A percentile compares a stretch with the other conserved stretches of the same genome.
These are phyloP conservation scores for Argentina anserina DNA, from an alignment of 306 rosid genomes.

Conservation along the genomic window DNA sequence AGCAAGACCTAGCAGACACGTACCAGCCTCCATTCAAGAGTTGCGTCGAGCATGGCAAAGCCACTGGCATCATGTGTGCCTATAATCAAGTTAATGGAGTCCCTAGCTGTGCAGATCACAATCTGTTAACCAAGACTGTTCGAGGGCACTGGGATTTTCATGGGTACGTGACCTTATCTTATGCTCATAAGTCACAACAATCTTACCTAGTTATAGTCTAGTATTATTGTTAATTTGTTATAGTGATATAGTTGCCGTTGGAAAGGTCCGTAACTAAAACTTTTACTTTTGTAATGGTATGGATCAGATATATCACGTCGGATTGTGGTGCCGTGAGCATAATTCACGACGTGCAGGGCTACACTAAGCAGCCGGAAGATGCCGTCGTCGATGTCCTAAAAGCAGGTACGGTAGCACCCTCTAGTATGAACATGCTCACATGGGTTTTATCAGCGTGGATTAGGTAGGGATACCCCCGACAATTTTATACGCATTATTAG, in stretches of 20 bases:
- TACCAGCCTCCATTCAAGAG: constrained; percentile 87
- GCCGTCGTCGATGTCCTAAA: constrained; percentile 71
- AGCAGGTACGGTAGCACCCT: constrained; percentile 53
- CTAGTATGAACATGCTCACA: neutral
- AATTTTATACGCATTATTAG: neutral
- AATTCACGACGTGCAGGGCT: constrained; percentile 47
- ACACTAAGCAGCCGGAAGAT: constrained; percentile 67
- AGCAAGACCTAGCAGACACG: constrained; percentile 84
- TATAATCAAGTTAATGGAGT: constrained; percentile 84
- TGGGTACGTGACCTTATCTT: constrained; percentile 42
- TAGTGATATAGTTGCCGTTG: too few relatives aligned
- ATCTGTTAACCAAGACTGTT: constrained; percentile 56
- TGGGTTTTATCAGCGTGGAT: neutral
- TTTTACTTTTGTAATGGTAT: neutral
- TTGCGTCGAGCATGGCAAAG: constrained; percentile 60
- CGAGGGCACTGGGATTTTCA: constrained; percentile 65
- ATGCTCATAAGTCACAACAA: too few relatives aligned
- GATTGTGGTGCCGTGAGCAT: constrained; percentile 84
- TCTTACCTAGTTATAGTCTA: too few relatives aligned
- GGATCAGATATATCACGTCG: constrained; percentile 67
- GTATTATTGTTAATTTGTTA: too few relatives aligned
- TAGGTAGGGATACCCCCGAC: neutral
- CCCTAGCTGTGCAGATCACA: constrained; percentile 76
- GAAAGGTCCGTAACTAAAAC: too few relatives aligned
- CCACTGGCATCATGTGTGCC: constrained; percentile 94